Percentiles rank a stretch among this genome's conserved stretches.
Conservation (phyloP, 1,139 yeast genomes). For the Geotrichum fermentans region DNA sequence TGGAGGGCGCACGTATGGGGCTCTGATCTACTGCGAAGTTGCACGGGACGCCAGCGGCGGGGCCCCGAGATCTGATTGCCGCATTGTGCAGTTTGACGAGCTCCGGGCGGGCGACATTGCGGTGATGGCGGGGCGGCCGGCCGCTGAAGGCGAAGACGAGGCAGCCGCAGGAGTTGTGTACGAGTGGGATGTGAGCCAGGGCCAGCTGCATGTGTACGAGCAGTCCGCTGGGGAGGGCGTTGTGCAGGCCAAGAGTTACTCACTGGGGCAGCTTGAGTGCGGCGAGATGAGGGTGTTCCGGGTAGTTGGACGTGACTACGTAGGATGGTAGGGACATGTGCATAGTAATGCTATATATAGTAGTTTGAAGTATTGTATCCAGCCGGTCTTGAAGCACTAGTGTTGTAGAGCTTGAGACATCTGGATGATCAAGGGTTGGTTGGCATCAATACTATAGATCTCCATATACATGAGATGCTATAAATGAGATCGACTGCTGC, state of each 20-base stretch:
- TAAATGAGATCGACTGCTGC: too few species aligned
- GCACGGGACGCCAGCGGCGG: conserved; percentile 50
- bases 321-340: conserved; percentile 60
- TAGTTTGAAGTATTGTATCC: too few species aligned
- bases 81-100: not conserved
- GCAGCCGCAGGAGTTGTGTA: conserved; percentile 55
- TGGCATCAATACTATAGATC: too few species aligned
- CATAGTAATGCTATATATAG: too few species aligned
- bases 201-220: conserved; percentile 71
- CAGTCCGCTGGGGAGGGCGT: conserved; percentile 41
- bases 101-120: not conserved
- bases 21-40: conserved; percentile 57
- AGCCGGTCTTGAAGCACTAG: too few species aligned
- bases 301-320: conserved; percentile 55
- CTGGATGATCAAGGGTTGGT: too few species aligned
- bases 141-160: too few species aligned
- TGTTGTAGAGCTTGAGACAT: too few species aligned
- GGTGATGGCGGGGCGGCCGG: too few species aligned
- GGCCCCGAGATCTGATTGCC: conserved; percentile 34
- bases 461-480: too few species aligned
- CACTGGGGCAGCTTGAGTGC: conserved; percentile 62
- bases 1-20: conserved; percentile 69
- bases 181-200: conserved; percentile 71
- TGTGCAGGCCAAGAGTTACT: conserved; percentile 58
- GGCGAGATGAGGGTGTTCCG: conserved; percentile 82